Evolutionary conservation across 169 alveolate genomes (phyloP), one percentile per base, ranked within the genome.

Genomic region (Sarcocystis neurona): DNA sequence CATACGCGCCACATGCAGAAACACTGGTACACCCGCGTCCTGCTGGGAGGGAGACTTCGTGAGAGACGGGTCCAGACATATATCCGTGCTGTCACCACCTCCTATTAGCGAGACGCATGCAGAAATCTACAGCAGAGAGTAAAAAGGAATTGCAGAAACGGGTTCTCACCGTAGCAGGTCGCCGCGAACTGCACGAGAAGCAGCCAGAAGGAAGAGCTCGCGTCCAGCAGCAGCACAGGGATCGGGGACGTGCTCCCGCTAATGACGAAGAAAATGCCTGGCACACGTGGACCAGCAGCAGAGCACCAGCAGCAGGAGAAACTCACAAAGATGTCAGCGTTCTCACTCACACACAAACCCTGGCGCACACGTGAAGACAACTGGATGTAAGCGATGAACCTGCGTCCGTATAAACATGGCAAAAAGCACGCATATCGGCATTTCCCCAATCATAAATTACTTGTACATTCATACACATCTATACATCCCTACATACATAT

Each of bases 201-300:
- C 34, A 86, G 85, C 50, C 79, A 60, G 34, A 41, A 79, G 12
- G 90, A 86, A 1, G 90, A 79, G 78, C 90, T 41, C 48, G 63
- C 56, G 37, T 86, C 90, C n/a, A 86, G 75, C 30, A 78, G 79
- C 34, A 87, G 87, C 82, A 87, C 8, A 20, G 91, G 91, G 34
- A 87, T 78, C 63, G 91, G 91, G 0, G 91, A 60, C 32, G 91
- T 78, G 80, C 88, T 63, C 18, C 91, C 84, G 66, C 88, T 78
- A 50, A 87, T 87, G 41, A 87, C 87, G 34, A 75, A 72, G 34
- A 87, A 87, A 18, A 87, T 87, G 5, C 91, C 91, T 78, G 53
- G 30, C 27, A 37, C n/a, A n/a, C n/a, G n/a, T n/a, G n/a, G n/a
- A n/a, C n/a, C n/a, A n/a, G n/a, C n/a, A n/a, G 82, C 15, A 23